phyloP scores from a whole-genome alignment of 116 monocot genomes.

The Cymodocea nodosa region DNA sequence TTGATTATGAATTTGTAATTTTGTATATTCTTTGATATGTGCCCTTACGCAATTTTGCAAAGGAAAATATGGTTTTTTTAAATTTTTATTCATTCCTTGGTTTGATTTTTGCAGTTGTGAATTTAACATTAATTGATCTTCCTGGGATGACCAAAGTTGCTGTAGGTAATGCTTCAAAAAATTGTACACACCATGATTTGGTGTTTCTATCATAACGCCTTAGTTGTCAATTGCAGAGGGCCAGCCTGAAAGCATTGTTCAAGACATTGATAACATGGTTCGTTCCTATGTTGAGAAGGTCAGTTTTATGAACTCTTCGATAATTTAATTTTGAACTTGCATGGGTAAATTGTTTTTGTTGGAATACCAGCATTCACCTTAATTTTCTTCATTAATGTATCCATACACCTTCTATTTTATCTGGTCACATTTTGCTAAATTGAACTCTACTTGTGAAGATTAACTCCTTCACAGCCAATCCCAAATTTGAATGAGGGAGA shows the following conservation, averaged over 20 bases:
- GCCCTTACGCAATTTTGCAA: too few species aligned
- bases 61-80: background rate
- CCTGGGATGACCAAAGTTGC: slow-evolving; percentile 93
- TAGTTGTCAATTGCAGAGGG: slow-evolving; percentile 37
- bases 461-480: too few species aligned
- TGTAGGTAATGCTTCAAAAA: slow-evolving; percentile 42
- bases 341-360: too few species aligned
- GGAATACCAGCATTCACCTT: too few species aligned
- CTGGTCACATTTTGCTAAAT: too few species aligned
- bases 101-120: slow-evolving; percentile 50
- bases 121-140: slow-evolving; percentile 85
- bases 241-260: slow-evolving; percentile 83
- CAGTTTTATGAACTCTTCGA: slow-evolving; percentile 1
- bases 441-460: too few species aligned
- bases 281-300: slow-evolving; percentile 96
- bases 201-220: background rate
- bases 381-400: too few species aligned
- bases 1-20: too few species aligned
- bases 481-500: too few species aligned
- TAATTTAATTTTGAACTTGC: too few species aligned
- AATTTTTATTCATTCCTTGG: background rate
- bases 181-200: background rate
- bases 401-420: too few species aligned
- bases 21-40: too few species aligned
- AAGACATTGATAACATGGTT: slow-evolving; percentile 98